Conservation (phyloP, 1,284 basidiomycete genomes). For the Mycosarcoma maydis region DNA sequence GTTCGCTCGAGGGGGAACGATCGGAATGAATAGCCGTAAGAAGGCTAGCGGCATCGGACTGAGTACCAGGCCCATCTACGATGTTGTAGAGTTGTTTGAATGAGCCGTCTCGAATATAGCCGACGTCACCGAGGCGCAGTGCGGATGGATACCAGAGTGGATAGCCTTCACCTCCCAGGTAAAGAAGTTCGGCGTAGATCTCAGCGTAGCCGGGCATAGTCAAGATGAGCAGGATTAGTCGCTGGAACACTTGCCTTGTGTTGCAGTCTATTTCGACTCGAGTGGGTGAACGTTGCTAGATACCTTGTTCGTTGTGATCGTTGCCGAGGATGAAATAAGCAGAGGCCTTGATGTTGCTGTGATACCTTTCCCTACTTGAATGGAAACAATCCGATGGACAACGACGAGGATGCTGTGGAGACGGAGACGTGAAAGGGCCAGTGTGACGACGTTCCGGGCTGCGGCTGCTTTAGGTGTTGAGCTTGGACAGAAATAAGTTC, state of each 20-base stretch:
- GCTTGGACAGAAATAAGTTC: neutral
- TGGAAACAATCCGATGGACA: too few relatives aligned
- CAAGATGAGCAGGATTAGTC: too few relatives aligned
- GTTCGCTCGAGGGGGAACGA: slow-evolving; percentile 27
- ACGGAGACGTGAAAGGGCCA: slow-evolving; percentile 1
- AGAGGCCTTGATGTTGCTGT: too few relatives aligned
- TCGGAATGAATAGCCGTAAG: slow-evolving; percentile 26
- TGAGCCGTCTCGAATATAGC: slow-evolving; percentile 53
- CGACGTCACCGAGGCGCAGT: slow-evolving; percentile 46
- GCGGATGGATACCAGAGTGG: slow-evolving; percentile 56
- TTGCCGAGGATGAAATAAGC: too few relatives aligned
- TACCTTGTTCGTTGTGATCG: too few relatives aligned
- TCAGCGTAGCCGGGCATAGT: slow-evolving; percentile 47
- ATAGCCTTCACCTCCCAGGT: slow-evolving; percentile 48
- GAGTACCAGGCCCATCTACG: slow-evolving; percentile 37
- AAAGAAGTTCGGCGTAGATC: slow-evolving; percentile 48
- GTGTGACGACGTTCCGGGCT: too few relatives aligned
- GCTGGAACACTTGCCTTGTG: neutral
- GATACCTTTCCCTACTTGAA: too few relatives aligned
- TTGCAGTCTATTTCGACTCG: neutral
- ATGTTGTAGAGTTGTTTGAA: slow-evolving; percentile 54
- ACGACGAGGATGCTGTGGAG: too few relatives aligned
- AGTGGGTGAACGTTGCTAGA: too few relatives aligned
- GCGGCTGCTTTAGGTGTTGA: neutral
- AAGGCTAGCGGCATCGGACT: slow-evolving; percentile 42